Evolutionary conservation across 1,284 basidiomycete genomes (phyloP), one percentile per base, ranked within the genome.

Genomic region (Cutaneotrichosporon sp.): DNA sequence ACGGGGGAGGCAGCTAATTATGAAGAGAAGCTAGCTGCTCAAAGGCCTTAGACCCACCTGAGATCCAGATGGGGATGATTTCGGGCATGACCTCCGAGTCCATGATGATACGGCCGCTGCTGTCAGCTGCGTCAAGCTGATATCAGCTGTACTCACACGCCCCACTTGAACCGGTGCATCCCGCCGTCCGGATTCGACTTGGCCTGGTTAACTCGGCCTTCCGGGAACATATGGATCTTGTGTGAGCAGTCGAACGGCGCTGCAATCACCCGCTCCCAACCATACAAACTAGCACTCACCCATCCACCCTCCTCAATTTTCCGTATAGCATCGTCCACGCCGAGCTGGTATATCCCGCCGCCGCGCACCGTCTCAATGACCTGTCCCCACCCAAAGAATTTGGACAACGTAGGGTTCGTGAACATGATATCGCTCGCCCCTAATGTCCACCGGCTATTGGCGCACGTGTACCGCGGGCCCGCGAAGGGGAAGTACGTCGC

Each of bases 21-120:
- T 26, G 26, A 26, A 26, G 34, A n/a, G 16, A 46, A 46, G 7
- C 14, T 7, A 46, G 42, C 42, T 18, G 1, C 14, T 10, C 42
- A 11, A 46, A 18, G 9, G 36, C 36, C 36, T 10, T 36, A 13
- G 9, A 72, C 82, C 26, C 60, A 88, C 88, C 92, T 5, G 89
- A 88, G 22, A 98, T 84, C 91, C 92, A 97, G 84, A 97, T 92
- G 1, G 96, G 96, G 63, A 98, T 88, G 62, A 97, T 87, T n/a
- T 88, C 80, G 0, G 96, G 95, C 57, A 86, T 86, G 46, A 83
- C 77, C 22, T 83, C 78, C 0, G 88, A 83, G 73, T 94, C 91
- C 87, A 93, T 91, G 55, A 96, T 76, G 56, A 96, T 90, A 16
- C 91, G 85, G 40, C 90, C 90, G 47, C 91, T 93, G 73, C 60